Percentiles rank a stretch among this genome's conserved stretches.
phyloP scores from a whole-genome alignment of 345 rosid genomes.

The Trapa bicornis region DNA sequence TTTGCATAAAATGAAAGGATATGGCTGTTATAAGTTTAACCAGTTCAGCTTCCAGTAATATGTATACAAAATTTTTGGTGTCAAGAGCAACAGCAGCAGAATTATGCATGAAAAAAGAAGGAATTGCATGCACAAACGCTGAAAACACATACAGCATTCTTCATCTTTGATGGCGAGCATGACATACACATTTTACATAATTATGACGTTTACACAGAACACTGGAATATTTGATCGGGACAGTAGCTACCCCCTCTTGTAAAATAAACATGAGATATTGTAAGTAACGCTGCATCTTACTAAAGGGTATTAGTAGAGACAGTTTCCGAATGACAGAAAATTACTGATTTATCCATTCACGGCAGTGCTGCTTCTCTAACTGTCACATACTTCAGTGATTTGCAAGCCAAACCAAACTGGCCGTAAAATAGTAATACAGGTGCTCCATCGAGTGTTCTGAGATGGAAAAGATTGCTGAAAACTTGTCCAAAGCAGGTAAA shows the following conservation, averaged over 20 bases:
- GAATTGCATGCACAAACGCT: neutral
- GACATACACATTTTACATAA: neutral
- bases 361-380: neutral
- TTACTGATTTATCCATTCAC: neutral
- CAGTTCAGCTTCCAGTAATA: neutral
- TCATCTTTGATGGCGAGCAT: neutral
- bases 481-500: too few relatives aligned
- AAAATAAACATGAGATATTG: neutral
- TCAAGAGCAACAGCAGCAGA: neutral
- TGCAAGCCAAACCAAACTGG: neutral
- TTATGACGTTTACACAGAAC: neutral
- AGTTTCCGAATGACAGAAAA: neutral
- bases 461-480: neutral
- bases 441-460: neutral
- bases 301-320: neutral
- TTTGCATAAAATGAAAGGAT: neutral
- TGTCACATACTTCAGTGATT: neutral
- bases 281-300: neutral
- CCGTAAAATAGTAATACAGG: neutral
- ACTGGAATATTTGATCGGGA: neutral
- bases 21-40: neutral
- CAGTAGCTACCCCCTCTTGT: neutral
- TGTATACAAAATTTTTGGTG: neutral
- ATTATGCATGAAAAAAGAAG: neutral
- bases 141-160: neutral